Evolutionary conservation across 257 asterid species (phyloP).

Genomic region (Paulownia fortunei): DNA sequence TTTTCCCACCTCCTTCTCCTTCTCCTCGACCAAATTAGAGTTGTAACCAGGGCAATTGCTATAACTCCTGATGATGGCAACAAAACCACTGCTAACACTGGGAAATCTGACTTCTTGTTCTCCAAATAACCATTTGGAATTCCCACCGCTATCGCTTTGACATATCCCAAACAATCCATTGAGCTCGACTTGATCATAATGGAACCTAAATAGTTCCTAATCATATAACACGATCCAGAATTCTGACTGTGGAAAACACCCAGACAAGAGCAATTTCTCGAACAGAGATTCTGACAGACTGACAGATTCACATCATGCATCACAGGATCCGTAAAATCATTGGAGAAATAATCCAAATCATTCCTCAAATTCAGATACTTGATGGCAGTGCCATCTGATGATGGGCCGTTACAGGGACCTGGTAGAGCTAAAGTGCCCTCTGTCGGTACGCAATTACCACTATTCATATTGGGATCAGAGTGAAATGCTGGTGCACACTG

Average conservation of each 20-base stretch:
- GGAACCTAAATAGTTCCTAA: constrained; percentile 59
- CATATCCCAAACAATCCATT: constrained; percentile 50
- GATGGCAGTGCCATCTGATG: constrained; percentile 24
- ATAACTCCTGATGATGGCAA: constrained; percentile 58
- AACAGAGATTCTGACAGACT: constrained; percentile 58
- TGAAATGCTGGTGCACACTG: constrained; percentile 69
- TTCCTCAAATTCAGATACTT: constrained; percentile 49
- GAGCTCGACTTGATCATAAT: constrained; percentile 35
- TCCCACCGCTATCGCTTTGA: constrained; percentile 42
- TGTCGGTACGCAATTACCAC: constrained; percentile 51
- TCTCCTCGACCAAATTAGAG: constrained; percentile 43
- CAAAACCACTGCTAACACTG: constrained; percentile 48
- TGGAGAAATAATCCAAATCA: constrained; percentile 74
- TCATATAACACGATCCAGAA: constrained; percentile 68
- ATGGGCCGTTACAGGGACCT: constrained; percentile 38
- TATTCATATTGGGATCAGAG: constrained; percentile 24
- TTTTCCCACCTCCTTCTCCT: constrained; percentile 29
- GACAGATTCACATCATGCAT: constrained; percentile 39
- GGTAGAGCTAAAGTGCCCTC: constrained; percentile 57
- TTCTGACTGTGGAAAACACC: constrained; percentile 58
- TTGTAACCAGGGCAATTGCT: constrained; percentile 24
- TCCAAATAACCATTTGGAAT: background rate
- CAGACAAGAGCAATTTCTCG: constrained; percentile 67
- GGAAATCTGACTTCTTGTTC: constrained; percentile 39
- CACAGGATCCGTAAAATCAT: constrained; percentile 51